Evolutionary conservation across 2,329 filamentous ascomycete species (phyloP).

Genomic region (Stagonosporopsis vannaccii): DNA sequence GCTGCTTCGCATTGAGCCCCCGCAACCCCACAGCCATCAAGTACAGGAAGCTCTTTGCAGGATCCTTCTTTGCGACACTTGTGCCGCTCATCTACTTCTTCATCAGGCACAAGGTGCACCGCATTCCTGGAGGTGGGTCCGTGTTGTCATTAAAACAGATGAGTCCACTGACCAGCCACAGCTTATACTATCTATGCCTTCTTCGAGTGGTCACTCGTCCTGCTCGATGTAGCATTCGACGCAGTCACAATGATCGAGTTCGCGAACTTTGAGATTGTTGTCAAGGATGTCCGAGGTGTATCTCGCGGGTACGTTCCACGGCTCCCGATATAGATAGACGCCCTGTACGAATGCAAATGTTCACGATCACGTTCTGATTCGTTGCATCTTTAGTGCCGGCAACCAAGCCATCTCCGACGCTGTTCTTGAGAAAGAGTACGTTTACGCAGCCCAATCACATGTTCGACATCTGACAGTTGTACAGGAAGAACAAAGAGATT

Average conservation of each 20-base stretch:
- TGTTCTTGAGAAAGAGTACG: conserved; percentile 77
- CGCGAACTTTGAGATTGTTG: conserved; percentile 81
- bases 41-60: conserved; percentile 85
- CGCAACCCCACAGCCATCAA: conserved; percentile 82
- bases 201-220: conserved; percentile 94
- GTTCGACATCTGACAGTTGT: conserved; percentile 29
- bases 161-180: conserved; percentile 49
- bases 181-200: conserved; percentile 98
- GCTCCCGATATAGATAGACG: conserved; percentile 83
- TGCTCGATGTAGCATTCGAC: conserved; percentile 96
- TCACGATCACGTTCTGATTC: conserved; percentile 47
- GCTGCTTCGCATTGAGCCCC: conserved; percentile 87
- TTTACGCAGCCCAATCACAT: conserved; percentile 4
- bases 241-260: conserved; percentile 94
- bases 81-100: conserved; percentile 95
- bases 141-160: not conserved
- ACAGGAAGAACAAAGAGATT: conserved; percentile 77
- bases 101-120: conserved; percentile 98
- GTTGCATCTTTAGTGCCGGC: conserved; percentile 54
- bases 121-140: conserved; percentile 82
- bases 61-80: conserved; percentile 87
- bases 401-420: conserved; percentile 52
- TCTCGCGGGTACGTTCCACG: conserved; percentile 98
- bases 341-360: conserved; percentile 46
- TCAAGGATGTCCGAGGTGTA: conserved; percentile 86